Evolutionary conservation across 2,329 filamentous ascomycete species (phyloP).

Genomic region (Penicillium palitans): DNA sequence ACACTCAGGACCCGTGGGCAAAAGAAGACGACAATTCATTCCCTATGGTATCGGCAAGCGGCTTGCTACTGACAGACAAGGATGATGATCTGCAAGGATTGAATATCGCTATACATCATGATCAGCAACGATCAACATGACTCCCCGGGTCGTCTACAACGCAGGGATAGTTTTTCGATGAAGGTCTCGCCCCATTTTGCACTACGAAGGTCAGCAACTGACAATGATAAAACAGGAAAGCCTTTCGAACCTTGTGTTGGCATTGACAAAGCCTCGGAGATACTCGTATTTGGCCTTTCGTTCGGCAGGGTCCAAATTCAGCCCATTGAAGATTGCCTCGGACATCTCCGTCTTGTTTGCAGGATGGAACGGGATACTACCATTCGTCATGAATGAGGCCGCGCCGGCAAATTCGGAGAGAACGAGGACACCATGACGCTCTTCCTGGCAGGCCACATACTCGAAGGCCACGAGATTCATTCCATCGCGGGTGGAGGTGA

Average conservation of each 20-base stretch:
- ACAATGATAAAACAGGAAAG: neutral
- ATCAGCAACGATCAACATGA: constrained; percentile 4
- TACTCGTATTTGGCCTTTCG: constrained; percentile 78
- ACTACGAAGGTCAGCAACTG: constrained; percentile 18
- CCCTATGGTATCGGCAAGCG: neutral
- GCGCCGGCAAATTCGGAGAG: constrained; percentile 95
- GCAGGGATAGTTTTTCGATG: constrained; percentile 26
- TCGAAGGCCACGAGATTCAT: constrained; percentile 98
- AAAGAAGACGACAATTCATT: neutral
- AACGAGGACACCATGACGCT: constrained; percentile 86
- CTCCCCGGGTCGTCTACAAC: constrained; percentile 10
- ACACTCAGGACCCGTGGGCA: neutral
- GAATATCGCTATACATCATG: neutral
- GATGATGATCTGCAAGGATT: neutral
- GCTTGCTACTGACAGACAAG: neutral
- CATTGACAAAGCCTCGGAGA: constrained; percentile 83
- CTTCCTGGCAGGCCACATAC: constrained; percentile 87
- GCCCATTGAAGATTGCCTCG: constrained; percentile 79
- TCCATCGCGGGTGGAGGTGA: constrained; percentile 86
- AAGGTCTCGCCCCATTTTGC: constrained; percentile 37
- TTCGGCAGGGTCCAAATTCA: constrained; percentile 83
- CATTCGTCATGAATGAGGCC: constrained; percentile 77
- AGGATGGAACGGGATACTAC: constrained; percentile 86
- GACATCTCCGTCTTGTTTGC: constrained; percentile 94
- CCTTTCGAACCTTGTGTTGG: constrained; percentile 70